Conservation (phyloP, 331 rosid species). For the Saraca asoca region DNA sequence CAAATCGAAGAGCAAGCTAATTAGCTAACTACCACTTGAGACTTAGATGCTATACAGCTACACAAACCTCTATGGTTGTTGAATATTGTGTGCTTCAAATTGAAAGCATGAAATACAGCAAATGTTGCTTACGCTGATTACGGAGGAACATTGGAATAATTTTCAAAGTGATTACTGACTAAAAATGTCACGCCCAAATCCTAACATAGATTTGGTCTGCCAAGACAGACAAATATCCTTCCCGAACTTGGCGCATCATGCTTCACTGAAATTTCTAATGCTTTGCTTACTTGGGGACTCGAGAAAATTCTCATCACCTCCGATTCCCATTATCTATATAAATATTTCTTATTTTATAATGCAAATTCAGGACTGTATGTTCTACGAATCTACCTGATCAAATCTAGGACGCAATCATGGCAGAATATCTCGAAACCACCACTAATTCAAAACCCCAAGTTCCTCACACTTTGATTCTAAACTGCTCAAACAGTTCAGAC, state of each 20-base stretch:
- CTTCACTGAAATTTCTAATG: constrained; percentile 58
- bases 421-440: constrained; percentile 79
- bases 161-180: constrained; percentile 55
- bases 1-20: too few species aligned
- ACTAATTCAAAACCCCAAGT: constrained; percentile 40
- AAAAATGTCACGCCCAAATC: constrained; percentile 73
- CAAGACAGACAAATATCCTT: constrained; percentile 46
- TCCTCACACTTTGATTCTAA: constrained; percentile 48
- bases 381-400: constrained; percentile 51
- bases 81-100: not conserved
- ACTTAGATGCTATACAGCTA: too few species aligned
- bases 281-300: constrained; percentile 28
- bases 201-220: constrained; percentile 65
- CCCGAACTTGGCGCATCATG: constrained; percentile 59
- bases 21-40: too few species aligned
- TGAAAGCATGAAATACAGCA: constrained; percentile 7
- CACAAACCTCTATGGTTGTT: too few species aligned
- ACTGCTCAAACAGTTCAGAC: constrained; percentile 59
- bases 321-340: constrained; percentile 36
- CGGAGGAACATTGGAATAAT: constrained; percentile 32
- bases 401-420: constrained; percentile 55
- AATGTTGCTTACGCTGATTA: constrained; percentile 35
- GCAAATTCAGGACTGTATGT: constrained; percentile 27
- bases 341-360: constrained; percentile 28
- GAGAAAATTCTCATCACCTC: constrained; percentile 26